These are phyloP conservation scores for Chlamydomonas reinhardtii DNA, from an alignment of 163 green algal genomes.

Conservation along the genomic window DNA sequence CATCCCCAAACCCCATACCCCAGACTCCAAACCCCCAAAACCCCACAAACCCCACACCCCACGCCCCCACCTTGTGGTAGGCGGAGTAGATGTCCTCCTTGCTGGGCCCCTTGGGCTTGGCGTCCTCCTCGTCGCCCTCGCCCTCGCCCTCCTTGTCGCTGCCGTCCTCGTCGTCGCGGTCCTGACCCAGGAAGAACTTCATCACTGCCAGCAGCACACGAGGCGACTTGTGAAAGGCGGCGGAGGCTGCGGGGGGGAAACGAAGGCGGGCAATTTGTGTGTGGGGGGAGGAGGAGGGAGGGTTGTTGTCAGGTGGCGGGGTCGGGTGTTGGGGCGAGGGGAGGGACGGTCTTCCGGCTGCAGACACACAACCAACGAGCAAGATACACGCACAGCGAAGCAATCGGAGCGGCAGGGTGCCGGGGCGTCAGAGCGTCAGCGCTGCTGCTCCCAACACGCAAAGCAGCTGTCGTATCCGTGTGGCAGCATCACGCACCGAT, in stretches of 20 bases:
- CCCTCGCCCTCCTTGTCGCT: slow-evolving; percentile 71
- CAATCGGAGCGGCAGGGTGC: no score
- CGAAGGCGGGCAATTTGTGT: neutral
- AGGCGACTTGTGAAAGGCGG: slow-evolving; percentile 79
- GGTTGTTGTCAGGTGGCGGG: no score
- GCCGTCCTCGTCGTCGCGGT: slow-evolving; percentile 33
- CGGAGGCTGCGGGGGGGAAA: slow-evolving; percentile 67
- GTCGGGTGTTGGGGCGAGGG: no score
- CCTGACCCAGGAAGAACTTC: slow-evolving; percentile 97
- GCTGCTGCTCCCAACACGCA: no score
- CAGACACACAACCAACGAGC: no score
- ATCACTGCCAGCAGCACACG: slow-evolving; percentile 89
- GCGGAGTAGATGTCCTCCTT: slow-evolving; percentile 94
- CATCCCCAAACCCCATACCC: no score
- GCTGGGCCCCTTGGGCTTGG: slow-evolving; percentile 59
- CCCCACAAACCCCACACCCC: neutral
- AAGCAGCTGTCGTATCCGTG: no score
- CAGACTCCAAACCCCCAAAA: no score
- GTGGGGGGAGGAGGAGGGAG: no score
- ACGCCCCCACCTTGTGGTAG: slow-evolving; percentile 75
- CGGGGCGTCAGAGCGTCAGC: no score
- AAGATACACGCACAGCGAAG: no score
- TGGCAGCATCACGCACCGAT: slow-evolving; percentile 70
- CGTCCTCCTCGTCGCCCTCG: slow-evolving; percentile 72
- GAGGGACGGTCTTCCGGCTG: no score